These are phyloP conservation scores for Rhynchospora breviuscula DNA, from an alignment of 176 grass and related monocot species.

Conservation along the genomic window DNA sequence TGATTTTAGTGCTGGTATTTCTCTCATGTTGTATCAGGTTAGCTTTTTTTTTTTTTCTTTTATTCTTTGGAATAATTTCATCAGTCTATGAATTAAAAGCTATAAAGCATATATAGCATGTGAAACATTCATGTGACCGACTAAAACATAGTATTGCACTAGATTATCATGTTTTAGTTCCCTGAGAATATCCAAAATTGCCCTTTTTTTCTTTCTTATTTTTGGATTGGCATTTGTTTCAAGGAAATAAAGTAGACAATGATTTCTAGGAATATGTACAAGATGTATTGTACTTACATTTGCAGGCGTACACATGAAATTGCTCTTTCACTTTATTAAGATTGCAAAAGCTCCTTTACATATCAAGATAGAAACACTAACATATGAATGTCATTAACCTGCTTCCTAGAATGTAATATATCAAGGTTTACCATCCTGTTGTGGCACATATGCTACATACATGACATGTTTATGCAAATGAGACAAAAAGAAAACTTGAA, in stretches of 20 bases:
- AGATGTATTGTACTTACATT: background rate
- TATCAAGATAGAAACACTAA: background rate
- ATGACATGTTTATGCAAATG: background rate
- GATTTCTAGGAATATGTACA: background rate
- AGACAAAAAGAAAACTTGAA: background rate
- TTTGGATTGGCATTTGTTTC: background rate
- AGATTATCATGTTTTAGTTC: background rate
- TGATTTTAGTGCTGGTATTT: slow-evolving; percentile 86
- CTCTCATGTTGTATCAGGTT: slow-evolving; percentile 98
- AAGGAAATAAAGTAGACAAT: background rate
- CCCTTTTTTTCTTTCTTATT: background rate
- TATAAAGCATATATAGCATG: background rate
- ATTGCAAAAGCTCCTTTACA: background rate
- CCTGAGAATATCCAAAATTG: background rate
- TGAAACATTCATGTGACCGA: background rate
- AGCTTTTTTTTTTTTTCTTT: background rate
- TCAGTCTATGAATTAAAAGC: background rate
- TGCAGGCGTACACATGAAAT: background rate
- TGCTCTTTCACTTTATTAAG: background rate
- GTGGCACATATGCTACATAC: background rate
- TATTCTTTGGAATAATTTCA: background rate
- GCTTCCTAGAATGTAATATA: background rate
- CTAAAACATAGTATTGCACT: background rate
- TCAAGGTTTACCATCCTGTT: background rate
- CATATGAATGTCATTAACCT: background rate